Percentiles rank a stretch among this genome's conserved stretches.
phyloP scores from a whole-genome alignment of 2,329 filamentous ascomycete genomes.

The Fusarium zealandicum region DNA sequence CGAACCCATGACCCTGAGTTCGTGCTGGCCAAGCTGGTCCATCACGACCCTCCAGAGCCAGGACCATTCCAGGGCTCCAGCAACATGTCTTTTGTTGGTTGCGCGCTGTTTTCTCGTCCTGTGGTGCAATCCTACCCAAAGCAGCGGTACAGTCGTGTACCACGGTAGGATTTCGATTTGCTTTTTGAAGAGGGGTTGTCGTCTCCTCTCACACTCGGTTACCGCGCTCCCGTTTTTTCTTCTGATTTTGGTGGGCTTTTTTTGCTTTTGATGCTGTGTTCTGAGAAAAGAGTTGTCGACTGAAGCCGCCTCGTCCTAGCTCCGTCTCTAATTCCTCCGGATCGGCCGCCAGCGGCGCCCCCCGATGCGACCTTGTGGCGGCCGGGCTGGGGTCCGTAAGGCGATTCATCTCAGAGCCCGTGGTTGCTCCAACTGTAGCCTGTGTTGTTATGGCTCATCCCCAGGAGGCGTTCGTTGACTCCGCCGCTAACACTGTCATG shows the following conservation, averaged over 20 bases:
- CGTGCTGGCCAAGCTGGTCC: constrained; percentile 1
- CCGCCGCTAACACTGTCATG: constrained; percentile 25
- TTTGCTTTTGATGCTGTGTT: neutral
- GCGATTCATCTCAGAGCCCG: constrained; percentile 22
- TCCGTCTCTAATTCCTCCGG: neutral
- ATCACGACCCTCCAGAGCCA: constrained; percentile 17
- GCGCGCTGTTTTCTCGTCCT: neutral
- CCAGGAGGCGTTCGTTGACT: constrained; percentile 34
- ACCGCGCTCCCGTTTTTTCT: neutral
- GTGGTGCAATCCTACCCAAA: constrained; percentile 1
- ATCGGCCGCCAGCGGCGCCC: constrained; percentile 14
- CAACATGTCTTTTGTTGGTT: constrained; percentile 15
- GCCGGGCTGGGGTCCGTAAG: constrained; percentile 11
- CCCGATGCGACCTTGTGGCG: constrained; percentile 26
- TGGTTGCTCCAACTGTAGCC: constrained; percentile 32
- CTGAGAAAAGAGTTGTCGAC: neutral
- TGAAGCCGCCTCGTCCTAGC: neutral
- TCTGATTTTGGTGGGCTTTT: neutral
- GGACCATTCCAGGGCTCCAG: constrained; percentile 1
- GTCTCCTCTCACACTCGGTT: constrained; percentile 13
- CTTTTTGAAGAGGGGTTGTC: constrained; percentile 10
- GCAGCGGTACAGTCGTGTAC: neutral
- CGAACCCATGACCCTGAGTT: constrained; percentile 3
- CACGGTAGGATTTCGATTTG: constrained; percentile 12
- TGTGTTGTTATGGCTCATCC: constrained; percentile 17